Evolutionary conservation across 1,284 basidiomycete species (phyloP), one percentile per base, ranked within the genome.

Genomic region (Austroboletus rostrupii): DNA sequence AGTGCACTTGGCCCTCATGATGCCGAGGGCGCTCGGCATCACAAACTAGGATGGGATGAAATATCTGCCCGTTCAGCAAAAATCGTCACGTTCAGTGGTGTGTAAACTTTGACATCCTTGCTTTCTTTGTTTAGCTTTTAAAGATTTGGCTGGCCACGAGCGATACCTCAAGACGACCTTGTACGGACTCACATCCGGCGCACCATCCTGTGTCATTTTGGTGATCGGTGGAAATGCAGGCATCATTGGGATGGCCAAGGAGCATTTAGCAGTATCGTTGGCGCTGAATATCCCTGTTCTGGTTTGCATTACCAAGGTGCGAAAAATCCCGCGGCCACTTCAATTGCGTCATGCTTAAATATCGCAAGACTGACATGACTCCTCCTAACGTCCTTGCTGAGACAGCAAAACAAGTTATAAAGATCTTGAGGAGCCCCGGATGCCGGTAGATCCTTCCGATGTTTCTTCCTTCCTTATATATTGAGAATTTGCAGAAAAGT

Each of bases 191-290:
- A 97, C 95, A 0, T 96, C 94, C 9, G 92, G 92, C 31, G 85
- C 92, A 1, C 94, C 96, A 1, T 97, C 97, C 50, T 97, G 94
- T 68, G 93, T 97, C 16, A 85, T 98, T 57, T 76, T 99, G 46
- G 96, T 97, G 75, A 91, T 99, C 12, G 97, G 95, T 28, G 95
- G 86, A 1, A 99, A 99, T 66, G 96, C 97, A 2, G 87, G 88
- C 8, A 69, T 99, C 44, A 97, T 98, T 52, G 97, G 97, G 42
- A 98, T 98, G 96, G 94, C 91, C 26, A 97, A 98, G 68, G 93
- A 96, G 67, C 96, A 98, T 69, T 75, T 98, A 13, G 93, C 96
- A 1, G 95, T 99, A 50, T 87, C 96, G 0, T 75, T 99, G 1
- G 96, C 96, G 2, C 73, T 99, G 43, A 92, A 87, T 59, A 90